Base-by-base conservation (phyloP, 352 stramenopile species). In the Phytophthora melonis region DNA sequence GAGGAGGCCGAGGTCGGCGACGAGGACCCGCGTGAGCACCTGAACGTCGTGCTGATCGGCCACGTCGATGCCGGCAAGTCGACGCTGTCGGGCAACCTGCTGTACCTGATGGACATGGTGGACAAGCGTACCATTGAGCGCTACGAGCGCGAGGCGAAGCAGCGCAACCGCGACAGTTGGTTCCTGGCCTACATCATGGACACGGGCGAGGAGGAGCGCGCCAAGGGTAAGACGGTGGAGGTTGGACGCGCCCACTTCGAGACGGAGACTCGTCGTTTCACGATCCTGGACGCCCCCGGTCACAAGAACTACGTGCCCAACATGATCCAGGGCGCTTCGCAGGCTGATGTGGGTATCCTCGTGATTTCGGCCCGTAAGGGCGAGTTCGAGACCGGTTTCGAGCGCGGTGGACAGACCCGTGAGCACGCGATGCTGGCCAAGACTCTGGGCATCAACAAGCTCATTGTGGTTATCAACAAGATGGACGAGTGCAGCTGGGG, bases 131-230 rank as follows among this genome's bases (percentile, higher is more conserved):
- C 97, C 13, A 99, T 99, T 78, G 98, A 99, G 86, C 96, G 97
- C 65, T 99, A 98, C 79, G 97, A 99, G 87, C 92, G 94, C 43
- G 98, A 99, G 78, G 98, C 98, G 25, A 99, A 99, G 73, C 84
- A 93, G 30, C 87, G 88, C 49, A 91, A 93, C 80, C 87, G 86
- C 62, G 88, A 93, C 69, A 89, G 75, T 59, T 93, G 86, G 86
- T 99, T 99, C 82, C 78, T 99, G 27, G 98, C 98, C 18, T 99
- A 98, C 80, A 99, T 99, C 79, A 99, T 99, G 97, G 98, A 99
- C 85, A 99, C 98, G 23, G 98, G 98, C 67, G 98, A 99, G 79
- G 98, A 99, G 70, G 98, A 99, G 78, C 92, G 97, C 52, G 96
- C 95, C 18, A 99, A 99, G 87, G 87, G 86, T 30, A 93, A 87